Evolutionary conservation across 2,329 filamentous ascomycete genomes (phyloP).

Genomic region (Trichoderma harzianum): DNA sequence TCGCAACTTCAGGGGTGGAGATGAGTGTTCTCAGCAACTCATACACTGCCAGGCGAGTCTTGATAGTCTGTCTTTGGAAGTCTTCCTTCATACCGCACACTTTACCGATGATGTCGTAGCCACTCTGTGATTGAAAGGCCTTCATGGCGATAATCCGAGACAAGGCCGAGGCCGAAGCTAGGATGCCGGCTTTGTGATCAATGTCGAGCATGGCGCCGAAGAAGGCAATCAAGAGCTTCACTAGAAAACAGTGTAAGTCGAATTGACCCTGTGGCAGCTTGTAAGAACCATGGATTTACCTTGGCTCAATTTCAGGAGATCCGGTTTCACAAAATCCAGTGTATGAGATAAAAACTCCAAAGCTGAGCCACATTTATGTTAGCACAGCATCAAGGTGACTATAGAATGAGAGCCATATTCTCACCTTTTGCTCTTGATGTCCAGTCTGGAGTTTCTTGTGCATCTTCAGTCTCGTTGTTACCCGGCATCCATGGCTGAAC

Average conservation of each 20-base stretch:
- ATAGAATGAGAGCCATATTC: neutral
- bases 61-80: slow-evolving; percentile 50
- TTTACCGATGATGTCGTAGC: slow-evolving; percentile 47
- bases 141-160: slow-evolving; percentile 48
- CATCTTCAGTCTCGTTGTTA: slow-evolving; percentile 38
- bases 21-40: slow-evolving; percentile 46
- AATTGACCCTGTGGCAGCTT: neutral
- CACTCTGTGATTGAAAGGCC: slow-evolving; percentile 48
- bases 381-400: neutral
- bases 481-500: slow-evolving; percentile 54
- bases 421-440: slow-evolving; percentile 52
- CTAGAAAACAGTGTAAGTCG: slow-evolving; percentile 22
- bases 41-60: slow-evolving; percentile 52
- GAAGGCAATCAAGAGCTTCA: slow-evolving; percentile 50
- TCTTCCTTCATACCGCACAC: slow-evolving; percentile 53
- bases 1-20: slow-evolving; percentile 39
- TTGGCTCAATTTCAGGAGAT: slow-evolving; percentile 49
- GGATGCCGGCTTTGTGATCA: slow-evolving; percentile 57
- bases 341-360: slow-evolving; percentile 56
- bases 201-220: slow-evolving; percentile 58
- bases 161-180: slow-evolving; percentile 52
- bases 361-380: slow-evolving; percentile 34
- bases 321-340: slow-evolving; percentile 45
- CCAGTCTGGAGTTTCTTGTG: slow-evolving; percentile 46
- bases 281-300: slow-evolving; percentile 29